Evolutionary conservation across 495 filamentous ascomycete species (phyloP).

Genomic region (Entonaema liquescens): DNA sequence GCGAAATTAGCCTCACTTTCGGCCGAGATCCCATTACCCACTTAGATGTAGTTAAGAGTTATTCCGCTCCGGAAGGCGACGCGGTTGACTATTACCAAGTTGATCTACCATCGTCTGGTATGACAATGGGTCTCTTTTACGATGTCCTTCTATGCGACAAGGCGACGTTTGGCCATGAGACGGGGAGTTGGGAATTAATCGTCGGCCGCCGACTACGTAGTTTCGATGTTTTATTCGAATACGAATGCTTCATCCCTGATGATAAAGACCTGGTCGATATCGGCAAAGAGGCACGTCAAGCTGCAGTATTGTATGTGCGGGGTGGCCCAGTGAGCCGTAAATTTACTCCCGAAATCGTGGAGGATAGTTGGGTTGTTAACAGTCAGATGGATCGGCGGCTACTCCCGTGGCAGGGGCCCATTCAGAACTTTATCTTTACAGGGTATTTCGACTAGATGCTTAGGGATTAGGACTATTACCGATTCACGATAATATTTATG

Average conservation of each 20-base stretch:
- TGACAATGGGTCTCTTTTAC: conserved; percentile 42
- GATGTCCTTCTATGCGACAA: conserved; percentile 40
- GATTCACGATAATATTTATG: too few relatives aligned
- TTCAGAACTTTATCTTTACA: conserved; percentile 36
- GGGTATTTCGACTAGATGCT: conserved; percentile 25
- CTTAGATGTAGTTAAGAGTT: conserved; percentile 40
- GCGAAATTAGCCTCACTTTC: conserved; percentile 39
- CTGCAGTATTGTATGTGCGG: conserved; percentile 34
- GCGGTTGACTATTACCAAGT: conserved; percentile 39
- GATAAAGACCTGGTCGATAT: conserved; percentile 30
- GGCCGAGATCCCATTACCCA: conserved; percentile 32
- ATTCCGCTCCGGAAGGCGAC: conserved; percentile 6
- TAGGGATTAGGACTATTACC: background rate
- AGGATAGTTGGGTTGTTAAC: conserved; percentile 19
- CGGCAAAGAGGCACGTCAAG: conserved; percentile 23
- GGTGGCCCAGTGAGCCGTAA: conserved; percentile 19
- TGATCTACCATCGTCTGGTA: conserved; percentile 31
- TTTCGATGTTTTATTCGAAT: conserved; percentile 29
- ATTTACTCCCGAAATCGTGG: background rate
- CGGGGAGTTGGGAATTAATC: conserved; percentile 37
- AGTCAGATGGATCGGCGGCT: conserved; percentile 18
- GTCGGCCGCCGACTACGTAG: conserved; percentile 25
- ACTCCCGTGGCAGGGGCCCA: conserved; percentile 37
- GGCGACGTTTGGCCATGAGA: conserved; percentile 36
- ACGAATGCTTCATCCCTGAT: conserved; percentile 34